Conservation (phyloP, 2,329 filamentous ascomycete genomes). For the Periconia sp. region DNA sequence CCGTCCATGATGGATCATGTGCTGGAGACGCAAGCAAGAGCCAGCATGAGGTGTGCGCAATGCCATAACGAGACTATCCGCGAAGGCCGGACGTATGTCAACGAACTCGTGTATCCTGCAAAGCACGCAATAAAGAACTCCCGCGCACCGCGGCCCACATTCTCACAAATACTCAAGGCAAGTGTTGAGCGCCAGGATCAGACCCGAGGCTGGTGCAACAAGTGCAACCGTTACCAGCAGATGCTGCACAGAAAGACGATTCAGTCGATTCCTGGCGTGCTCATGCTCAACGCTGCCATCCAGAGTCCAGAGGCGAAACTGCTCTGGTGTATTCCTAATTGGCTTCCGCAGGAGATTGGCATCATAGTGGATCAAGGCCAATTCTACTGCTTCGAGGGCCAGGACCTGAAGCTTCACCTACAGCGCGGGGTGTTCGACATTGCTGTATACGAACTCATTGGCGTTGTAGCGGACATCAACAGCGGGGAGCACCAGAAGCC, state of each 20-base stretch:
- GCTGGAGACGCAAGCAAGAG: slow-evolving; percentile 70
- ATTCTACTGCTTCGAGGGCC: slow-evolving; percentile 91
- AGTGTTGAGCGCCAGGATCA: slow-evolving; percentile 89
- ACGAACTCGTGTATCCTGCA: slow-evolving; percentile 80
- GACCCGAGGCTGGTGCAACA: slow-evolving; percentile 88
- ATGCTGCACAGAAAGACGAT: slow-evolving; percentile 84
- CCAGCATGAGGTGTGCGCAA: slow-evolving; percentile 78
- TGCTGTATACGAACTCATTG: slow-evolving; percentile 86
- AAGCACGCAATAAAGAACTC: slow-evolving; percentile 58
- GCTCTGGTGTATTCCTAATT: slow-evolving; percentile 86
- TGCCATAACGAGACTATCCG: slow-evolving; percentile 85
- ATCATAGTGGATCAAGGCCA: slow-evolving; percentile 89
- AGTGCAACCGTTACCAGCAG: slow-evolving; percentile 87
- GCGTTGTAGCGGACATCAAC: slow-evolving; percentile 87
- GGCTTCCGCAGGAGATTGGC: slow-evolving; percentile 92
- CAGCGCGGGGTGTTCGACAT: slow-evolving; percentile 80
- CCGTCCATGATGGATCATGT: slow-evolving; percentile 68
- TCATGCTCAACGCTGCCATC: slow-evolving; percentile 82
- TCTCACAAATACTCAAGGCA: slow-evolving; percentile 88
- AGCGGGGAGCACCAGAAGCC: slow-evolving; percentile 81
- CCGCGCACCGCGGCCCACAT: slow-evolving; percentile 61
- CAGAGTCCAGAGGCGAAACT: slow-evolving; percentile 73
- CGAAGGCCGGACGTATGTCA: slow-evolving; percentile 76
- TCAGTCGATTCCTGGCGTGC: slow-evolving; percentile 76
- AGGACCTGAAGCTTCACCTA: slow-evolving; percentile 79